Base-by-base conservation (phyloP, 2,329 filamentous ascomycete species). In the Calonectria leucothoes region DNA sequence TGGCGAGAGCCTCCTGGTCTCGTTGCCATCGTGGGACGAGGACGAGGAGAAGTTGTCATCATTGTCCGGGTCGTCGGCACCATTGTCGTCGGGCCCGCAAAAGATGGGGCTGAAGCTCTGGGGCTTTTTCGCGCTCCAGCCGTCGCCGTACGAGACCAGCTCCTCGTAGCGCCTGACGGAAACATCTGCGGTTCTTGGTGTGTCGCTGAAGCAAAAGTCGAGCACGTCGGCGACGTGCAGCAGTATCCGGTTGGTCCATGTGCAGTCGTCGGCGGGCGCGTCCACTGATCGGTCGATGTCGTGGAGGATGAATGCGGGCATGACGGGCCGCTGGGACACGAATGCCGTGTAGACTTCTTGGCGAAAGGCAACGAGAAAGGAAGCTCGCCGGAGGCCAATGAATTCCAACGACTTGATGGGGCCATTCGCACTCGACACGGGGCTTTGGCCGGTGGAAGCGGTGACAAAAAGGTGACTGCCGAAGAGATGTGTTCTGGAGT, bases 41-140 rank as follows among this genome's bases (percentile, higher is more conserved):
- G n/a, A n/a, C n/a, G n/a, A n/a, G n/a, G n/a, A n/a, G n/a, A n/a
- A n/a, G n/a, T n/a, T n/a, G n/a, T n/a, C n/a, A n/a, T 65, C 29
- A 6, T 25, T 55, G n/a, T 27, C n/a, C 1, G 27, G n/a, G n/a
- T 52, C 31, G 39, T 59, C 29, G 25, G n/a, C n/a, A n/a, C n/a
- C n/a, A n/a, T 25, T 14, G 1, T 29, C 25, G 6, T 57, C 8
- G 14, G 27, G 51, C 11, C 66, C 59, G 59, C 48, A 70, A 29
- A 66, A 71, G 25, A 75, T 71, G 11, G 77, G 66, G 15, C 69
- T 64, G 49, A 79, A 79, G 39, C 71, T 73, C 57, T 70, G 77
- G 6, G 78, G 78, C 42, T 76, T 78, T 14, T 76, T 73, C 23
- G 55, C 51, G 70, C 71, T 73, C 78, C 78, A 79, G 7, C 68